phyloP scores from a whole-genome alignment of 495 filamentous ascomycete genomes.

The Chaetomium cochliodes region DNA sequence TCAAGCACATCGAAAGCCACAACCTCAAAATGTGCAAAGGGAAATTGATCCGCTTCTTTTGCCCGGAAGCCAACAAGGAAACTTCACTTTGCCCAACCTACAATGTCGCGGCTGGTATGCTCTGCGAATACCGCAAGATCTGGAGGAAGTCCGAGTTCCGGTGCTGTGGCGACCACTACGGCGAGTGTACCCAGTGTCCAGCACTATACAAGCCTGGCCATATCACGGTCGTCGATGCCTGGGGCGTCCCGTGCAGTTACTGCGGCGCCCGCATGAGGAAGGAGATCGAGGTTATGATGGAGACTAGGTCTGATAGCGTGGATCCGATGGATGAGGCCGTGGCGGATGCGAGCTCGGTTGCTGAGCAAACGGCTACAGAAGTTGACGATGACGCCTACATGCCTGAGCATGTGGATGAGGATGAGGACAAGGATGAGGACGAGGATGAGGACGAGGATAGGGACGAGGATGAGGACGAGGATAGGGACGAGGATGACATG shows the following conservation, averaged over 20 bases:
- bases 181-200: neutral
- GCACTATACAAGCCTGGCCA: neutral
- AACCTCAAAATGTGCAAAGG: neutral
- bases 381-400: no score
- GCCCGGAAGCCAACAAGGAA: neutral
- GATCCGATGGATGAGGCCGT: no score
- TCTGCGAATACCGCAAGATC: neutral
- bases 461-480: no score
- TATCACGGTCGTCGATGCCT: neutral
- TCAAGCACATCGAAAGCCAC: neutral
- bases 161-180: neutral
- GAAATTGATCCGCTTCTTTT: slow-evolving; percentile 2
- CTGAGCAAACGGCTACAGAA: no score
- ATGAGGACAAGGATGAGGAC: no score
- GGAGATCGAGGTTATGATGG: neutral
- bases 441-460: no score
- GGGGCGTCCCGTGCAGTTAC: neutral
- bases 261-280: neutral
- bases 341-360: no score
- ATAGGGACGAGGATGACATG: no score
- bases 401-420: no score
- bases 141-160: neutral
- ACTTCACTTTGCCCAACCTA: neutral
- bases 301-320: no score
- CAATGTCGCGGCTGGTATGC: neutral